Evolutionary conservation across 331 rosid species (phyloP).

Genomic region (Dryas integrifolia): DNA sequence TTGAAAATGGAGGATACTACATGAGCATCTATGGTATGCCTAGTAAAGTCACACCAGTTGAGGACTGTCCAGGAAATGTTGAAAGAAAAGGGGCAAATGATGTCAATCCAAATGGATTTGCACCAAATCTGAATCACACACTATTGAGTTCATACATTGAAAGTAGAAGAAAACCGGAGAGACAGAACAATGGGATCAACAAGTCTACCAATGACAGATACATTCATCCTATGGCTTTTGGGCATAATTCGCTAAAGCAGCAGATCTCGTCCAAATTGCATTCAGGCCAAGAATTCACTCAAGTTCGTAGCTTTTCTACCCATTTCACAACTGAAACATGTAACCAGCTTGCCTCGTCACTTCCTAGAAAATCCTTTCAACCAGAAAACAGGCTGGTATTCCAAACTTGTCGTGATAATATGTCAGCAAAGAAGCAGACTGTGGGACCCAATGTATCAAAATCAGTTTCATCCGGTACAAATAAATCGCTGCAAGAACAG

Average conservation of each 20-base stretch:
- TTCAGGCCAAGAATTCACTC: slow-evolving; percentile 26
- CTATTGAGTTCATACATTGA: slow-evolving; percentile 31
- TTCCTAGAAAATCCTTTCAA: slow-evolving; percentile 15
- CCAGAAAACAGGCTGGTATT: slow-evolving; percentile 24
- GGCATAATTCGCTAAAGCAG: slow-evolving; percentile 28
- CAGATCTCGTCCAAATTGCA: slow-evolving; percentile 25
- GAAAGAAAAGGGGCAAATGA: slow-evolving; percentile 22
- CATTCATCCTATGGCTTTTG: slow-evolving; percentile 34
- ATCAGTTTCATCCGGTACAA: slow-evolving; percentile 20
- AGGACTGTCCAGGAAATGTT: slow-evolving; percentile 28
- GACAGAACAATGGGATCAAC: slow-evolving; percentile 23
- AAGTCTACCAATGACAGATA: slow-evolving; percentile 26
- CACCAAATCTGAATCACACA: slow-evolving; percentile 27
- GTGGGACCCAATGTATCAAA: neutral
- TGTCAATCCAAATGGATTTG: slow-evolving; percentile 24
- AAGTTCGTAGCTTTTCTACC: slow-evolving; percentile 14
- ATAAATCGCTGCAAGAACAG: slow-evolving; percentile 12
- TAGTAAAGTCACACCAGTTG: slow-evolving; percentile 24
- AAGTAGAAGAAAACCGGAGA: slow-evolving; percentile 24
- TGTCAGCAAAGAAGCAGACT: slow-evolving; percentile 19
- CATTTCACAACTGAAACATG: slow-evolving; percentile 12
- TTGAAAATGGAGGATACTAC: slow-evolving; percentile 26
- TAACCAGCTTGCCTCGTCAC: slow-evolving; percentile 21
- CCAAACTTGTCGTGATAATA: slow-evolving; percentile 10
- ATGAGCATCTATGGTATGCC: slow-evolving; percentile 35